These are phyloP conservation scores for Coprinopsis cinerea DNA, from an alignment of 768 basidiomycete genomes.

Conservation along the genomic window DNA sequence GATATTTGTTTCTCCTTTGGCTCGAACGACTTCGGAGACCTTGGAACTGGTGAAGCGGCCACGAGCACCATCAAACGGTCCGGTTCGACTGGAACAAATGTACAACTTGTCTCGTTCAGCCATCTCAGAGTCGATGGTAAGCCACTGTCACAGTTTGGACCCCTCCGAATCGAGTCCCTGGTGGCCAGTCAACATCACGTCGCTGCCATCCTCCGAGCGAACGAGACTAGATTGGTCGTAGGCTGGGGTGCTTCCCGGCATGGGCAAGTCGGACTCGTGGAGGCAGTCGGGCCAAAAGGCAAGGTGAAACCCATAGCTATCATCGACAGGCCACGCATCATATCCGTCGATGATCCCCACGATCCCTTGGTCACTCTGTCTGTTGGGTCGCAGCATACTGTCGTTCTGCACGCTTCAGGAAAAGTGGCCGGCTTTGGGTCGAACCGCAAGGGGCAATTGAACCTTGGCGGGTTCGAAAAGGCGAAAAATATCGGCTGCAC, in stretches of 20 bases:
- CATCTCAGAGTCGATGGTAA: conserved; percentile 27
- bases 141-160: conserved; percentile 16
- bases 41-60: conserved; percentile 46
- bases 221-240: conserved; percentile 27
- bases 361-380: conserved; percentile 29
- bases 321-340: conserved; percentile 25
- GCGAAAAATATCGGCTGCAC: conserved; percentile 48
- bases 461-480: conserved; percentile 20
- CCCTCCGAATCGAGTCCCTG: conserved; percentile 36
- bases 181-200: conserved; percentile 71
- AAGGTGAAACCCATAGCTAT: conserved; percentile 22
- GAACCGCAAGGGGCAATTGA: conserved; percentile 63
- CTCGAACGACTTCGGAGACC: conserved; percentile 76
- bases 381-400: conserved; percentile 39
- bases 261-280: conserved; percentile 63
- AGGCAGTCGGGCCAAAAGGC: conserved; percentile 7
- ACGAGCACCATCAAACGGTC: conserved; percentile 12
- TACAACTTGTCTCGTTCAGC: conserved; percentile 40
- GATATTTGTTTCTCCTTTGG: conserved; percentile 77
- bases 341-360: conserved; percentile 25
- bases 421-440: conserved; percentile 55
- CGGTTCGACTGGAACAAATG: conserved; percentile 10
- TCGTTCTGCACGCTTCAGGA: conserved; percentile 55
- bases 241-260: conserved; percentile 88
- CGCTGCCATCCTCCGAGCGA: conserved; percentile 37